These are phyloP conservation scores for Podila verticillata DNA, from an alignment of 192 early-diverging fungal genomes.

Conservation along the genomic window DNA sequence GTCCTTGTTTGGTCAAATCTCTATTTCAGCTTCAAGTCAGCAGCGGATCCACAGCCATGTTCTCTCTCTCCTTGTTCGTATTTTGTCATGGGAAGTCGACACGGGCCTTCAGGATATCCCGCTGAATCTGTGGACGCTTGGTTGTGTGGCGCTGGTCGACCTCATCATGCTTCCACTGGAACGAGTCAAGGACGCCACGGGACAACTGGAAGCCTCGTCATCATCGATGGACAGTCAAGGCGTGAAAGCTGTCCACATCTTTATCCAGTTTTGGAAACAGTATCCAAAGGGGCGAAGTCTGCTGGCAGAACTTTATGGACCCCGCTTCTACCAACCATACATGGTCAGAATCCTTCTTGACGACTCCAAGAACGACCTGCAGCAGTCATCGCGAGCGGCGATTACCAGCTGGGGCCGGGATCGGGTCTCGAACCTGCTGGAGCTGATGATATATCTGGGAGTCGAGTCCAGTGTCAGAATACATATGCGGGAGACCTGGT, in stretches of 20 bases:
- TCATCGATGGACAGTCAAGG: not conserved
- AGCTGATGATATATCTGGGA: slow-evolving; percentile 21
- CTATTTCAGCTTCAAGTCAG: not conserved
- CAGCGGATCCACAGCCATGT: slow-evolving; percentile 5
- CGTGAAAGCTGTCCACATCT: slow-evolving; percentile 13
- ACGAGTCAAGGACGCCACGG: not conserved
- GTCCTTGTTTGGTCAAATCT: slow-evolving; percentile 6
- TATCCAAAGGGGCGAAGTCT: slow-evolving; percentile 8
- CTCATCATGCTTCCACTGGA: slow-evolving; percentile 29
- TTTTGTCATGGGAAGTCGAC: slow-evolving; percentile 4
- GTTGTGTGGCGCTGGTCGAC: slow-evolving; percentile 25
- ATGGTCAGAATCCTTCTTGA: slow-evolving; percentile 16
- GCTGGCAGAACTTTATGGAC: slow-evolving; percentile 25
- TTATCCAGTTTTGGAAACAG: slow-evolving; percentile 31
- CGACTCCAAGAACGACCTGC: not conserved
- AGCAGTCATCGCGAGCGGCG: not conserved
- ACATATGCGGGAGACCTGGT: slow-evolving; percentile 43
- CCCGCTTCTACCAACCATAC: slow-evolving; percentile 11
- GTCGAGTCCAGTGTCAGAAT: slow-evolving; percentile 35
- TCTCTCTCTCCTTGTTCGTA: slow-evolving; percentile 6
- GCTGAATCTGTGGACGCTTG: slow-evolving; percentile 16
- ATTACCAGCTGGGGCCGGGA: not conserved
- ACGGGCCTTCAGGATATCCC: slow-evolving; percentile 11
- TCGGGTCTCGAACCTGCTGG: slow-evolving; percentile 12
- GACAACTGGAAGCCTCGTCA: not conserved